Percentiles rank a stretch among this genome's conserved stretches.
These are phyloP conservation scores for Cichorium intybus DNA, from an alignment of 140 eudicot genomes.

Conservation along the genomic window DNA sequence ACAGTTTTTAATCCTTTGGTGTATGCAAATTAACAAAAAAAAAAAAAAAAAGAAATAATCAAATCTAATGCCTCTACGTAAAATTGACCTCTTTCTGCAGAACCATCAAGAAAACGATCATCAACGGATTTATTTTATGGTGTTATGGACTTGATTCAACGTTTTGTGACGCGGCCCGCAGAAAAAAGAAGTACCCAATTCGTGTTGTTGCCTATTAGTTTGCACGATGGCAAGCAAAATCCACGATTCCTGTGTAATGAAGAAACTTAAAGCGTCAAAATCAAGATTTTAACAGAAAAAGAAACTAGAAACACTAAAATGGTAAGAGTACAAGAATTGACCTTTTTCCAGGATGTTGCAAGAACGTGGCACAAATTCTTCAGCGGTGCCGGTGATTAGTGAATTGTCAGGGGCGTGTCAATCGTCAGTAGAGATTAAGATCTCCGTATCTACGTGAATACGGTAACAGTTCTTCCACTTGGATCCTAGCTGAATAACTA, in stretches of 20 bases:
- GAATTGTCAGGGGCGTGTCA: not conserved
- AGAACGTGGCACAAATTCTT: not conserved
- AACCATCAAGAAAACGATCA: not conserved
- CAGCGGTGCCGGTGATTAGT: not conserved
- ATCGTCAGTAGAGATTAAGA: conserved; percentile 31
- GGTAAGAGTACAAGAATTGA: not conserved
- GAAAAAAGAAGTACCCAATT: not conserved
- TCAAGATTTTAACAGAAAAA: not conserved
- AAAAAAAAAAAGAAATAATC: not conserved
- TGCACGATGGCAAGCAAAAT: not conserved
- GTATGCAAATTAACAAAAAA: not conserved
- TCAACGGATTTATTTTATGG: not conserved
- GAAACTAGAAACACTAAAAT: not conserved
- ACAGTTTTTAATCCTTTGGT: not conserved
- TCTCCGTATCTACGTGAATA: conserved; percentile 45
- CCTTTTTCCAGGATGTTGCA: conserved; percentile 20
- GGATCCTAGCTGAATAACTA: conserved; percentile 64
- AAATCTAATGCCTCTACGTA: not conserved
- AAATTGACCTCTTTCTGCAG: not conserved
- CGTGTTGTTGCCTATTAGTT: not conserved
- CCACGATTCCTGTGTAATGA: not conserved
- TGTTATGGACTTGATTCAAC: too few relatives aligned
- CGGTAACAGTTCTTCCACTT: conserved; percentile 84
- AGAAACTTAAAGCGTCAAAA: not conserved
- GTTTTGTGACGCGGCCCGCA: too few relatives aligned